Percentiles rank a stretch among this genome's conserved stretches.
Conservation (phyloP, 345 rosid genomes). For the Hibiscus syriacus region DNA sequence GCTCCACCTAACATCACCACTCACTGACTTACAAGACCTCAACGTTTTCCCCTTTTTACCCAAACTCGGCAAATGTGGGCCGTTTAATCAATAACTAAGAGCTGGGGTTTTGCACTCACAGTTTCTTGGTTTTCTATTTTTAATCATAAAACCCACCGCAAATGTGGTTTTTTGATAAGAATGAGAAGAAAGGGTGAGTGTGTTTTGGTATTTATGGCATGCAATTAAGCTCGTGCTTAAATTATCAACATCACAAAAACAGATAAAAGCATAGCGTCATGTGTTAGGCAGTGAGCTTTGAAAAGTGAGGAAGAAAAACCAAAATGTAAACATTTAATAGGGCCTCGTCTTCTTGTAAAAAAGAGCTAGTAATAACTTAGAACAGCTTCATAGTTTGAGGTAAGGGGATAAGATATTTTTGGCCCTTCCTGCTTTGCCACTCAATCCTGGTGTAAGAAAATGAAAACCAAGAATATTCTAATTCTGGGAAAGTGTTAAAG, state of each 20-base stretch:
- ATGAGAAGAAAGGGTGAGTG: neutral
- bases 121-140: neutral
- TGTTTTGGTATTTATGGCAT: constrained; percentile 4
- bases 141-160: neutral
- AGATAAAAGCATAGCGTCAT: constrained; percentile 3
- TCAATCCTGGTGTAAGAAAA: constrained; percentile 33
- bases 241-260: neutral
- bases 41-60: too few species aligned
- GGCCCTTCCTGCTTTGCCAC: constrained; percentile 15
- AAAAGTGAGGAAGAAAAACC: neutral
- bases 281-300: neutral
- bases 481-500: constrained; percentile 16
- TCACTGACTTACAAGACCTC: too few species aligned
- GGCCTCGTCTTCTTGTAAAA: constrained; percentile 18
- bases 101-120: neutral
- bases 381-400: constrained; percentile 4
- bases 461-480: constrained; percentile 31
- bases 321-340: neutral
- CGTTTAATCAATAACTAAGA: neutral
- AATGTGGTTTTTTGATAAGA: neutral
- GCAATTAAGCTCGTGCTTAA: neutral
- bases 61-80: neutral
- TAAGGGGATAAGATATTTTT: constrained; percentile 13
- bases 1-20: too few species aligned
- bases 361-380: neutral